phyloP scores from a whole-genome alignment of 305 asterid species.

The Fraxinus ornus region DNA sequence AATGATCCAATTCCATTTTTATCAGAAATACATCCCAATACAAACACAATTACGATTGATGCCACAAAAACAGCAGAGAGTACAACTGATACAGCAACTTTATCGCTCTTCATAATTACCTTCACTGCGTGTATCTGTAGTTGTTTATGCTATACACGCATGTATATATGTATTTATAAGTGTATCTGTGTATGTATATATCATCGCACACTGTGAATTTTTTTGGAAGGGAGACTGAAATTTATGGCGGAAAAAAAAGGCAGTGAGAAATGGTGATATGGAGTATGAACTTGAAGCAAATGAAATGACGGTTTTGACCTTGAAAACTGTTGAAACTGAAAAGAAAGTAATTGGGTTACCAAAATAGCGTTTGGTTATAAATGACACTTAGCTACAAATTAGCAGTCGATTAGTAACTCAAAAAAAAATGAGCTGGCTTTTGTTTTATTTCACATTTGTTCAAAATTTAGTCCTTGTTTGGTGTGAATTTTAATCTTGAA shows the following conservation, averaged over 20 bases:
- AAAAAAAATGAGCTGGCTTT: not conserved
- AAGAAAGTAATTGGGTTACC: constrained; percentile 15
- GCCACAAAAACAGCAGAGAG: constrained; percentile 26
- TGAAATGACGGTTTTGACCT: constrained; percentile 4
- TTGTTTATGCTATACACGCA: not conserved
- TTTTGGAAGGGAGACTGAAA: constrained; percentile 17
- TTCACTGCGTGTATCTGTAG: not conserved
- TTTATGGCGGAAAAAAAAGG: constrained; percentile 2
- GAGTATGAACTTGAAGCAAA: not conserved
- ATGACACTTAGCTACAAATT: constrained; percentile 22
- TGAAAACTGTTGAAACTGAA: not conserved
- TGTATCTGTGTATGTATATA: not conserved
- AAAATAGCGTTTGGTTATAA: constrained; percentile 17
- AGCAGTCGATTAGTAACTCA: not conserved
- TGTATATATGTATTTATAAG: not conserved
- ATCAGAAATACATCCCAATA: constrained; percentile 23
- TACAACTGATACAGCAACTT: constrained; percentile 16
- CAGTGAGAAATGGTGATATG: constrained; percentile 1
- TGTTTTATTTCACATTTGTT: not conserved
- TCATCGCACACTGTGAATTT: constrained; percentile 23
- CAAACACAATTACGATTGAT: constrained; percentile 29
- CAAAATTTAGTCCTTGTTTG: not conserved
- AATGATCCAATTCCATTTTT: constrained; percentile 25
- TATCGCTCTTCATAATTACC: constrained; percentile 13
- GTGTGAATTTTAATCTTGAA: not conserved